A percentile compares a stretch with the other conserved stretches of the same genome.
phyloP scores from a whole-genome alignment of 2,329 filamentous ascomycete species.

The Cladobotryum mycophilum region DNA sequence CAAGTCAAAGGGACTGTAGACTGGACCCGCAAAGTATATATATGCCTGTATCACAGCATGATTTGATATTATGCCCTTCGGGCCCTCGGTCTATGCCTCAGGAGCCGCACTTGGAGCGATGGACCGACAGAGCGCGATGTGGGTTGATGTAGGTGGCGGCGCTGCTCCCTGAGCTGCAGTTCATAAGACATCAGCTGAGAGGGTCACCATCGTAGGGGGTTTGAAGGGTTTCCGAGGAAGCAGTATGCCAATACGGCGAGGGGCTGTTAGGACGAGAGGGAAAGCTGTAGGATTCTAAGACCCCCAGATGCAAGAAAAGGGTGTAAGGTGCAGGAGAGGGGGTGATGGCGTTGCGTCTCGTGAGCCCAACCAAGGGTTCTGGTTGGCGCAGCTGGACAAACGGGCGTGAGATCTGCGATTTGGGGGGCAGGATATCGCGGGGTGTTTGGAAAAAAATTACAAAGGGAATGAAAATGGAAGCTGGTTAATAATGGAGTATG shows the following conservation, averaged over 20 bases:
- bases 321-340: background rate
- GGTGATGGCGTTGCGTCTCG: slow-evolving; percentile 7
- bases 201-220: background rate
- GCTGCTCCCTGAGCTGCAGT: background rate
- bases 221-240: background rate
- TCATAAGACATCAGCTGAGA: slow-evolving; percentile 5
- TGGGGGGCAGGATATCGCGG: background rate
- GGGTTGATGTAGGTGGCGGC: background rate
- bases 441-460: background rate
- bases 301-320: background rate
- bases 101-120: background rate
- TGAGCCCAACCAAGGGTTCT: slow-evolving; percentile 1
- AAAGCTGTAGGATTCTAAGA: background rate
- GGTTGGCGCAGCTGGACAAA: background rate
- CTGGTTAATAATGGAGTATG: no score
- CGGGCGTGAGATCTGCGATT: background rate
- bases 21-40: background rate
- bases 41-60: background rate
- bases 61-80: background rate
- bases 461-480: background rate
- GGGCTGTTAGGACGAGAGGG: background rate
- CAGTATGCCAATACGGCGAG: background rate
- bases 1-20: background rate
- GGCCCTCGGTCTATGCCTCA: background rate
- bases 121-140: background rate